Base-by-base conservation (phyloP, 371 early-diverging fungal genomes). In the Thermomucor indicae-seudaticae region DNA sequence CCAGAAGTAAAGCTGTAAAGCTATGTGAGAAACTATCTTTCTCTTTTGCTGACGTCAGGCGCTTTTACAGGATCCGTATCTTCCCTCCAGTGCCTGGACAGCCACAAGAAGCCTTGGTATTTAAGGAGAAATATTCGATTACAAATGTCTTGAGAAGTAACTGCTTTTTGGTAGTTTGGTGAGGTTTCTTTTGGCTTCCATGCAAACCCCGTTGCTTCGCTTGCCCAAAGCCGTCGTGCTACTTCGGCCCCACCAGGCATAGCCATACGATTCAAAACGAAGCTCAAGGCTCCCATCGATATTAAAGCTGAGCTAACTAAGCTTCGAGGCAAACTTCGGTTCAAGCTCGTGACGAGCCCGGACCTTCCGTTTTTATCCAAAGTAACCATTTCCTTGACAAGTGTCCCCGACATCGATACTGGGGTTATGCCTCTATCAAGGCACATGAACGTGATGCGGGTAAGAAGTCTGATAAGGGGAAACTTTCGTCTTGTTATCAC, bases 361-460 rank as follows among this genome's bases (percentile, higher is more conserved):
- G 64, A 64, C 3, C 43, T 54, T 12, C 68, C 68, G 6, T 68
- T 68, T 52, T 47, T 68, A 17, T 58, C 61, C 17, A 64, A 61
- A n/a, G 65, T 62, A 3, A 47, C 62, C 2, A 55, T 68, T 14
- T 57, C 68, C 6, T 68, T 68, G 41, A 54, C 58, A n/a, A 58
- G 31, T 6, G 57, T 58, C 8, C 68, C 68, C 1, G 43, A 23
- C 1, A 64, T 68, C n/a, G 58, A 60, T 17, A 68, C 68, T 4
- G 56, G 59, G 31, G 68, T 68, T 1, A 68, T 68, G 68, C 68
- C 68, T 12, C 17, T 68, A 14, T 51, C 62, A 2, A 58, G 64
- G 35, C 52, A 60, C 29, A 45, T 68, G 48, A 68, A 68, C 38
- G 49, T 68, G 11, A 68, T 68, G 68, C 43, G 54, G 22, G 64